These are phyloP conservation scores for Leishmania martiniquensis DNA, from an alignment of 208 protist species.

Conservation along the genomic window DNA sequence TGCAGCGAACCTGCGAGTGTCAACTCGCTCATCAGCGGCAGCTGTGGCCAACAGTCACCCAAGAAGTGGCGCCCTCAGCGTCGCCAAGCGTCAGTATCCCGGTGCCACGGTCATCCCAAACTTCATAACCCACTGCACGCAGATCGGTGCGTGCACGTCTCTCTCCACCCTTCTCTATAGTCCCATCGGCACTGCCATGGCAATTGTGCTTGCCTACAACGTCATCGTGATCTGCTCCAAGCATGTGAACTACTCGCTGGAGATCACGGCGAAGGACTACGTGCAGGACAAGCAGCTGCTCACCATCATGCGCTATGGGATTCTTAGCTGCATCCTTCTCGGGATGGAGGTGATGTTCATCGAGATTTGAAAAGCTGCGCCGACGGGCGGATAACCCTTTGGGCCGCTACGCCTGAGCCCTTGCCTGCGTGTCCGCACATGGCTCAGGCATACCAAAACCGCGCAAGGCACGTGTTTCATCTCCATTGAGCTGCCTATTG, in stretches of 20 bases:
- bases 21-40: neutral
- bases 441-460: neutral
- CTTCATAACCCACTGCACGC: conserved; percentile 60
- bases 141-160: conserved; percentile 58
- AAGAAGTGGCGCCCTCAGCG: conserved; percentile 19
- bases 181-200: conserved; percentile 75
- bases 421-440: neutral
- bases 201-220: conserved; percentile 87
- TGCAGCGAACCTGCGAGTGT: conserved; percentile 17
- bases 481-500: neutral
- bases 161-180: conserved; percentile 80
- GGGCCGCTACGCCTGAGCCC: neutral
- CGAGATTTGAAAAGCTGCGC: conserved; percentile 52
- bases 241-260: conserved; percentile 84
- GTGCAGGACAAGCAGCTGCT: conserved; percentile 90
- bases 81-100: conserved; percentile 38
- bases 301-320: conserved; percentile 85
- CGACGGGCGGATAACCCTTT: neutral
- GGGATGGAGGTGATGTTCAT: conserved; percentile 89
- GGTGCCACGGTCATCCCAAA: conserved; percentile 49
- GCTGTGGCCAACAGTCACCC: neutral
- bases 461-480: neutral
- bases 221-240: conserved; percentile 83
- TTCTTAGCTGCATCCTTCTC: conserved; percentile 78
- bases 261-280: conserved; percentile 91